Evolutionary conservation across 139 green algal species (phyloP).

Genomic region (Nannochloris sp.): DNA sequence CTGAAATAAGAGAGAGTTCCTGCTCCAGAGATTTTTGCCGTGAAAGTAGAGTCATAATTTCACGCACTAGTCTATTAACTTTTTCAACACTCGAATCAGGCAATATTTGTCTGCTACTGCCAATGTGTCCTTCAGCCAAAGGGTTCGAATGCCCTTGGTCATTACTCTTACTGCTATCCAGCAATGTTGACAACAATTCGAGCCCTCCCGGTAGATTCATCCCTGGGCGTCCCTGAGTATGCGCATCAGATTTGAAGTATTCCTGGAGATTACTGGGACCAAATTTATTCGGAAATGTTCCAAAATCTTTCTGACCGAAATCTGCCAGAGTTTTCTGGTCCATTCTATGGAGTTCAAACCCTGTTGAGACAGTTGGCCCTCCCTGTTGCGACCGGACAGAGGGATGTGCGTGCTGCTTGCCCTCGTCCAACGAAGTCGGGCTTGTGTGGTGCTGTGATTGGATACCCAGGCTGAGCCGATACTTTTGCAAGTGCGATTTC

Average conservation of each 20-base stretch:
- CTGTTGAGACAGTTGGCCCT: background rate
- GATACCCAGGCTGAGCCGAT: slow-evolving; percentile 30
- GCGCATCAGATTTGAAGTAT: background rate
- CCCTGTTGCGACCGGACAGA: background rate
- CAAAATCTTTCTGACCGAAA: background rate
- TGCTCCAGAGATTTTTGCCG: too few species aligned
- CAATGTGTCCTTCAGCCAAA: too few species aligned
- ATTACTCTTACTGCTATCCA: too few species aligned
- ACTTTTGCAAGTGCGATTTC: slow-evolving; percentile 87
- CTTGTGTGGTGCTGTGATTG: background rate
- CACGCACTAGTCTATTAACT: too few species aligned
- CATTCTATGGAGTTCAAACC: background rate
- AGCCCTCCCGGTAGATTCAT: background rate
- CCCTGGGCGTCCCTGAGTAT: background rate
- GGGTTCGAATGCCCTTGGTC: too few species aligned
- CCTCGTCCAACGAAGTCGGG: too few species aligned
- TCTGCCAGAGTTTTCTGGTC: background rate
- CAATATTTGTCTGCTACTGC: too few species aligned
- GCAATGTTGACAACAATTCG: background rate
- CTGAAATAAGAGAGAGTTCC: too few species aligned
- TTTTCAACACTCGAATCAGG: too few species aligned
- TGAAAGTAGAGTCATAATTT: too few species aligned
- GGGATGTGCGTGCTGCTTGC: too few species aligned
- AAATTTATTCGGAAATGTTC: background rate
- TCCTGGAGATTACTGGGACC: background rate